These are phyloP conservation scores for Cubamyces sp. DNA, from an alignment of 768 basidiomycete species.

Conservation along the genomic window DNA sequence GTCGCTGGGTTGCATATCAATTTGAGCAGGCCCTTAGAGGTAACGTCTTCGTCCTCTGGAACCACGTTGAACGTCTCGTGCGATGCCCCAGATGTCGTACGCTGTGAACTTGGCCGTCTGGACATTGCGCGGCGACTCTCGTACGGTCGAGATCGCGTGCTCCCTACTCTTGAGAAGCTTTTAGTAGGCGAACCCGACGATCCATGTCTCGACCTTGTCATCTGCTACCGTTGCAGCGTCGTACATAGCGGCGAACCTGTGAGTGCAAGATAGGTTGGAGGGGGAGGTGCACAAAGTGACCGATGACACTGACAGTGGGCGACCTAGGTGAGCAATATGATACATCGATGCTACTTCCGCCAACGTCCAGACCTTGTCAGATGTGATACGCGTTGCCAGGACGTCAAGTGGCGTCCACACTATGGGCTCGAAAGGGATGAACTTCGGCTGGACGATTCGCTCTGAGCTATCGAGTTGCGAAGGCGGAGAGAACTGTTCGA, in stretches of 20 bases:
- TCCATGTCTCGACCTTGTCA: conserved; percentile 7
- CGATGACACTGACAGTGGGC: conserved; percentile 31
- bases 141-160: too few species aligned
- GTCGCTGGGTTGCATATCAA: not conserved
- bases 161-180: conserved; percentile 13
- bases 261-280: not conserved
- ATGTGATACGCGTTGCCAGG: conserved; percentile 22
- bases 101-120: conserved; percentile 13
- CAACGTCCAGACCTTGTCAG: conserved; percentile 17
- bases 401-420: conserved; percentile 33
- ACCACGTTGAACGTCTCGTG: conserved; percentile 10
- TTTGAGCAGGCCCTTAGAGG: not conserved
- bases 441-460: conserved; percentile 14
- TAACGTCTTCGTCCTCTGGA: not conserved
- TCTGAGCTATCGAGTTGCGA: conserved; percentile 4
- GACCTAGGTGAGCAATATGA: conserved; percentile 31
- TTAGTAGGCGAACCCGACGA: conserved; percentile 15
- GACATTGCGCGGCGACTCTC: conserved; percentile 2
- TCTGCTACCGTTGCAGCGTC: conserved; percentile 3
- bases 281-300: not conserved
- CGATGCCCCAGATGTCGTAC: conserved; percentile 23
- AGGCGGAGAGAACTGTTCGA: conserved; percentile 18
- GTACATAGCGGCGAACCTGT: conserved; percentile 26
- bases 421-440: conserved; percentile 23
- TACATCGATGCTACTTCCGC: conserved; percentile 24